A percentile compares a stretch with the other conserved stretches of the same genome.
These are phyloP conservation scores for Spongiforma sp. DNA, from an alignment of 1,284 basidiomycete species.

Conservation along the genomic window DNA sequence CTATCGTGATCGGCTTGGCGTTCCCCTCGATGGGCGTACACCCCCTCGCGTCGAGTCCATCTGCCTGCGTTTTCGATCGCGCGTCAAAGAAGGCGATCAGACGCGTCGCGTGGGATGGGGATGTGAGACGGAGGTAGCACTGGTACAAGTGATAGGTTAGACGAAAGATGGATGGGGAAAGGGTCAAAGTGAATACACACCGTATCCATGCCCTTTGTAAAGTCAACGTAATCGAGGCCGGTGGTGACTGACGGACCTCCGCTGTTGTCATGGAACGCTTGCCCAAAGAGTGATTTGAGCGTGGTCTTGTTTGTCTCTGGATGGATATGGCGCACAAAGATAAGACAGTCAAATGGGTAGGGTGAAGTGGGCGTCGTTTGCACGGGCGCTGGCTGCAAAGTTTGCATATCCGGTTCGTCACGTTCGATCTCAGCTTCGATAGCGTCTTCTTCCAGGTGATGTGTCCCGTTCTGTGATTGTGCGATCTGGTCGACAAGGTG, in stretches of 20 bases:
- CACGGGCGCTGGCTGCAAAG: neutral
- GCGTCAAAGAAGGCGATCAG: slow-evolving; percentile 53
- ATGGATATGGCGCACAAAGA: slow-evolving; percentile 72
- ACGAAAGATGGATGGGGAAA: neutral
- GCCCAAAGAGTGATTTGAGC: slow-evolving; percentile 60
- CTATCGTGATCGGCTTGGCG: slow-evolving; percentile 47
- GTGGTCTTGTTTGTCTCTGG: slow-evolving; percentile 79
- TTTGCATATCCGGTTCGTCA: neutral
- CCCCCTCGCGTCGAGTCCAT: slow-evolving; percentile 55
- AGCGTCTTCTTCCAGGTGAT: neutral
- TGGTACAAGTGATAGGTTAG: slow-evolving; percentile 31
- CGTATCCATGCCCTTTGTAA: slow-evolving; percentile 73
- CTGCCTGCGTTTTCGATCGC: slow-evolving; percentile 44
- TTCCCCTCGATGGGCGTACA: slow-evolving; percentile 12
- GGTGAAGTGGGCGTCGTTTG: slow-evolving; percentile 41
- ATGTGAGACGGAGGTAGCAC: slow-evolving; percentile 76
- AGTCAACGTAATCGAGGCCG: slow-evolving; percentile 77
- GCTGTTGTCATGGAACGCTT: slow-evolving; percentile 40
- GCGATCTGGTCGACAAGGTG: slow-evolving; percentile 53
- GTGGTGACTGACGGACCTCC: neutral
- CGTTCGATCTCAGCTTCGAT: neutral
- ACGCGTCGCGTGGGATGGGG: slow-evolving; percentile 48
- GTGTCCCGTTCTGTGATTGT: slow-evolving; percentile 24
- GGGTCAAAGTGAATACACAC: slow-evolving; percentile 43
- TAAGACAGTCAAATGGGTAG: slow-evolving; percentile 68